Percentiles rank a stretch among this genome's conserved stretches.
Conservation (phyloP, 2,329 filamentous ascomycete genomes). For the Fusarium buxicola region DNA sequence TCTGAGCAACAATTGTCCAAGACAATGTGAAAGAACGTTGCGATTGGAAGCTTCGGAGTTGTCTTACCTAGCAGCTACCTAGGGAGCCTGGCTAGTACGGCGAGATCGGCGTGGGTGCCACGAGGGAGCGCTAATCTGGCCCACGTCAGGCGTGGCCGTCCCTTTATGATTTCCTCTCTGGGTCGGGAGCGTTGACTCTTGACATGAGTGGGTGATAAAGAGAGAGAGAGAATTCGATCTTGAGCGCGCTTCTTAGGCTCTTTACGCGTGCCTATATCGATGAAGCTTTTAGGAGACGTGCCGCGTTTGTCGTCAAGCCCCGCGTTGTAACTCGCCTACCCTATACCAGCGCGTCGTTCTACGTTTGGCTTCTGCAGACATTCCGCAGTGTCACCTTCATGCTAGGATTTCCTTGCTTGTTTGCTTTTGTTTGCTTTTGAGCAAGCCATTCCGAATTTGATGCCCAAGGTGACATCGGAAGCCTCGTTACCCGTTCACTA, state of each 20-base stretch:
- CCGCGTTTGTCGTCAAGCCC: not conserved
- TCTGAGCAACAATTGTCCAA: not conserved
- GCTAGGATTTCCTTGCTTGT: not conserved
- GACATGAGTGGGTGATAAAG: not conserved
- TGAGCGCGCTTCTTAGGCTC: not conserved
- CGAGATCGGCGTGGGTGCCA: slow-evolving; percentile 11
- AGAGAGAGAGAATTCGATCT: not conserved
- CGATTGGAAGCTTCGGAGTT: slow-evolving; percentile 12
- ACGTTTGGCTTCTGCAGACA: not conserved
- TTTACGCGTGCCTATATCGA: not conserved
- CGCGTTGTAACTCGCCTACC: slow-evolving; percentile 9
- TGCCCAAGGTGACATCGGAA: slow-evolving; percentile 8
- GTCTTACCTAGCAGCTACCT: slow-evolving; percentile 24
- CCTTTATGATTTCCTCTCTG: not conserved
- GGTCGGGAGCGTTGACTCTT: not conserved
- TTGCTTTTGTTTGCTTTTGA: not conserved
- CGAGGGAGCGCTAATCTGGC: slow-evolving; percentile 6
- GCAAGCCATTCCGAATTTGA: not conserved
- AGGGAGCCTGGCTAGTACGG: not conserved
- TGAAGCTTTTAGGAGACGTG: slow-evolving; percentile 8
- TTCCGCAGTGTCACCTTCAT: not conserved
- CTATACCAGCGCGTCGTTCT: not conserved
- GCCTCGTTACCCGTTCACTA: not conserved
- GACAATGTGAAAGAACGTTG: not conserved
- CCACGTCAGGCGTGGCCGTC: not conserved